Base-by-base conservation (phyloP, 768 basidiomycete genomes). In the Serendipita vermifera region DNA sequence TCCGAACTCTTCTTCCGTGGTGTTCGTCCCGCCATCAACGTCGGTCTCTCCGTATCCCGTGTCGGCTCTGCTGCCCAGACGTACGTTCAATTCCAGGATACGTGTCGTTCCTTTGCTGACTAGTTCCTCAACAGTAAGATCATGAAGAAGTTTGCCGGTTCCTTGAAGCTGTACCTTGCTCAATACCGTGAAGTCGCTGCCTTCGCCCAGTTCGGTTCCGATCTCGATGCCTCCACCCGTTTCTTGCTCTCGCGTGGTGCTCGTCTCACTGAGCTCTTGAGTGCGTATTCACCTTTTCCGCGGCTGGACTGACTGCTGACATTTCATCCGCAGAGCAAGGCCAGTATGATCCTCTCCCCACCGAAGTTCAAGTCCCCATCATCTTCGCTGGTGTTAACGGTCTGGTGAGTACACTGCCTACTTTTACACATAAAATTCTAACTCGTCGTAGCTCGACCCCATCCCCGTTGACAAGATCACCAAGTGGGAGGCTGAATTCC, bases 71-170 rank as follows among this genome's bases (percentile, higher is more conserved):
- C 96, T 67, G 96, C 96, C 67, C 96, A 99, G 77, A 97, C 94
- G 93, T 97, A 73, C 70, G 87, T 74, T 2, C 38, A 38, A 31
- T 33, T 13, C n/a, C n/a, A n/a, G n/a, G n/a, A 9, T 11, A 31
- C 27, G 26, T 43, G 15, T n/a, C 46, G 14, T 48, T 33, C 41
- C n/a, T 55, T 33, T 36, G 4, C 60, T 33, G 38, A 20, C 43
- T 29, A 14, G 40, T 54, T 38, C 33, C 55, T 55, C 41, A n/a
- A 62, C 61, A 87, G 84, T 64, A 91, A 93, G 75, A 91, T 98
- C 75, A 98, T 99, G 96, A 99, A 97, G 87, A 93, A 97, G 77
- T 98, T 98, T 65, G 96, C 96, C 65, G 96, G 96, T 79, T 98
- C 96, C 55, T 83, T 98, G 64, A 97, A 98, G 77, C 82, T 99